A percentile compares a stretch with the other conserved stretches of the same genome.
These are phyloP conservation scores for Ceriops zippeliana DNA, from an alignment of 345 rosid species.

Conservation along the genomic window DNA sequence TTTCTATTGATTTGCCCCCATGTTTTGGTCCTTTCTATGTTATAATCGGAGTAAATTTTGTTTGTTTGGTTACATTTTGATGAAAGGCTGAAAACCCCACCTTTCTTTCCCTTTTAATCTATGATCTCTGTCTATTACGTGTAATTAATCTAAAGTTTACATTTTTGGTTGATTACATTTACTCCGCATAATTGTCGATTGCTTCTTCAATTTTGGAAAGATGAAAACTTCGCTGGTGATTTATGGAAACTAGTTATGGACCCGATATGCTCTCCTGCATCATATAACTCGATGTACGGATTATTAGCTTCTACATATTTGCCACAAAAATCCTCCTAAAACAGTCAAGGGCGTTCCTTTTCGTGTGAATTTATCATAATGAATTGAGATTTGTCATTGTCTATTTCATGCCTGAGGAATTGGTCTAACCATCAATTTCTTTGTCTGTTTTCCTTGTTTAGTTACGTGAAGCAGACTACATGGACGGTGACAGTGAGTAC, in stretches of 20 bases:
- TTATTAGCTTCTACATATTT: not conserved
- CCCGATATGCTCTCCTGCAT: not conserved
- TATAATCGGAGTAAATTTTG: not conserved
- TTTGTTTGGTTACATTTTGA: not conserved
- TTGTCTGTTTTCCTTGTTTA: not conserved
- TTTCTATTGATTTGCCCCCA: not conserved
- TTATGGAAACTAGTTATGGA: not conserved
- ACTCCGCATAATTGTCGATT: too few relatives aligned
- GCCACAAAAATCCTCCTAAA: not conserved
- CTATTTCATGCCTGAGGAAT: not conserved
- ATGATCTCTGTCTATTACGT: too few relatives aligned
- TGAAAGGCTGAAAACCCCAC: not conserved
- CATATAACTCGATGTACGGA: not conserved
- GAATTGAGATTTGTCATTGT: not conserved
- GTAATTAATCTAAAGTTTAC: too few relatives aligned
- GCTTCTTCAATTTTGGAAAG: too few relatives aligned
- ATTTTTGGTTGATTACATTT: too few relatives aligned
- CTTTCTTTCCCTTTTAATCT: not conserved
- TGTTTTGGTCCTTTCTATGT: not conserved
- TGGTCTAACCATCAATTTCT: not conserved
- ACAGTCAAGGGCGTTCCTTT: not conserved
- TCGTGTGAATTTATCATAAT: not conserved
- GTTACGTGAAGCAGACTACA: constrained; percentile 2
- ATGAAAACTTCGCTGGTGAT: too few relatives aligned
- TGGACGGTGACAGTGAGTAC: constrained; percentile 43